Base-by-base conservation (phyloP, 208 protist genomes). In the Acanthamoeba triangularis region DNA sequence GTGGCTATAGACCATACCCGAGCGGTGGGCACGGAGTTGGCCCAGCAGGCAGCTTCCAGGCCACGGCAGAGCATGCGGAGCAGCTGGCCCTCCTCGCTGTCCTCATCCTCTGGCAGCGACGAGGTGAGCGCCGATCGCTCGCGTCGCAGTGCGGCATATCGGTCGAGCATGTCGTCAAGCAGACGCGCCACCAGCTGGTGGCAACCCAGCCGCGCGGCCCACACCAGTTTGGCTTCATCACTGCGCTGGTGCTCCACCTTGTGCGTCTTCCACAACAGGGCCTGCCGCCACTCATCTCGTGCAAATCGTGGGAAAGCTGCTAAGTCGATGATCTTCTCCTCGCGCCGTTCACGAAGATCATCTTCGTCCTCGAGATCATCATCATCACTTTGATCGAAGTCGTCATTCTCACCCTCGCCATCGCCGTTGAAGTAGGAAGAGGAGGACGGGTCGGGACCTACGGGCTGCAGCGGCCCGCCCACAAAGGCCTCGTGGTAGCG, bases 21-120 rank as follows among this genome's bases (percentile, higher is more conserved):
- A 25, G 69, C 69, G 7, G 69, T 44, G 69, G 69, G 69, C 25
- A 78, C 16, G 7, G 69, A 78, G 33, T 78, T 78, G 33, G 69
- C 69, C 69, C 69, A 78, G 10, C 30, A 78, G 20, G 69, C 69
- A 14, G 69, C 69, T 18, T 6, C 16, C n/a, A 78, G 33, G 69
- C n/a, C 69, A 10, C 69, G 25, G 69, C 69, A 78, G 30, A 78
- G 69, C 69, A 78, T 78, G n/a, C 69, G 69, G 35, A 78, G 69
- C 16, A 78, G 69, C 33, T 35, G 33, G 7, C 30, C 69, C 35
- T 78, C 69, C 14, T 44, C 33, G 35, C 69, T 78, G 16, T 33
- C 33, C 35, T 78, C 69, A 16, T 78, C 69, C 25, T 78, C 69
- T 4, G 69, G 69, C 10, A 78, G 69, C 7, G 14, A 20, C 5